Conservation (phyloP, 495 filamentous ascomycete species). For the Xylaria nigripes region DNA sequence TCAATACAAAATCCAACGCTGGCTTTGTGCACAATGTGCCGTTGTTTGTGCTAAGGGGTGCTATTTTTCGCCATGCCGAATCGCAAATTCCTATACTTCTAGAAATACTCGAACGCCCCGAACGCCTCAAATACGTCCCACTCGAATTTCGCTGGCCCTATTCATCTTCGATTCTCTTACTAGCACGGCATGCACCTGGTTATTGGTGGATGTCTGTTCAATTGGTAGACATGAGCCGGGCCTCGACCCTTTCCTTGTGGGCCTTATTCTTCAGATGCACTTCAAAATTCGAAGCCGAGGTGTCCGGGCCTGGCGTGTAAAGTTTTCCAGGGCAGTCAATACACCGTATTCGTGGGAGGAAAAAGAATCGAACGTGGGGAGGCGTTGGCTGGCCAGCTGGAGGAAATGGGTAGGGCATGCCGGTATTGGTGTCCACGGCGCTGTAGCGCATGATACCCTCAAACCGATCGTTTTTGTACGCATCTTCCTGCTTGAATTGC, state of each 20-base stretch:
- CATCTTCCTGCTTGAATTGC: conserved; percentile 41
- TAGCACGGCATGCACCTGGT: neutral
- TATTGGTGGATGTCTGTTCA: neutral
- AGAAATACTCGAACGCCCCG: conserved; percentile 3
- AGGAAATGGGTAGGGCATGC: conserved; percentile 41
- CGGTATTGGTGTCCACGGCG: conserved; percentile 60
- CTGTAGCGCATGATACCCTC: conserved; percentile 83
- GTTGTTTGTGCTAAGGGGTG: too few relatives aligned
- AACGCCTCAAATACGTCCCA: neutral
- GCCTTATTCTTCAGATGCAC: conserved; percentile 74
- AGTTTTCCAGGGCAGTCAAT: conserved; percentile 87
- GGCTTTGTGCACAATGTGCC: conserved; percentile 2
- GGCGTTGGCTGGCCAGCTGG: conserved; percentile 39
- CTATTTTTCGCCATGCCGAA: neutral
- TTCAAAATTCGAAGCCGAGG: conserved; percentile 81
- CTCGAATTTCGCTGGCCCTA: neutral
- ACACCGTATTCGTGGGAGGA: conserved; percentile 78
- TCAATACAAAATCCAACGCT: conserved; percentile 11
- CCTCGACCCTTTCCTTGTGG: conserved; percentile 63
- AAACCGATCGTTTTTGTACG: conserved; percentile 69
- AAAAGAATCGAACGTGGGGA: conserved; percentile 58
- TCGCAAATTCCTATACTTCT: conserved; percentile 2
- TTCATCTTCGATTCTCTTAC: neutral
- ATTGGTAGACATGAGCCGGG: conserved; percentile 13
- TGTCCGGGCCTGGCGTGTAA: conserved; percentile 79